A percentile compares a stretch with the other conserved stretches of the same genome.
Evolutionary conservation across 179 eudicot genomes (phyloP).

Genomic region (Camellia oleifera): DNA sequence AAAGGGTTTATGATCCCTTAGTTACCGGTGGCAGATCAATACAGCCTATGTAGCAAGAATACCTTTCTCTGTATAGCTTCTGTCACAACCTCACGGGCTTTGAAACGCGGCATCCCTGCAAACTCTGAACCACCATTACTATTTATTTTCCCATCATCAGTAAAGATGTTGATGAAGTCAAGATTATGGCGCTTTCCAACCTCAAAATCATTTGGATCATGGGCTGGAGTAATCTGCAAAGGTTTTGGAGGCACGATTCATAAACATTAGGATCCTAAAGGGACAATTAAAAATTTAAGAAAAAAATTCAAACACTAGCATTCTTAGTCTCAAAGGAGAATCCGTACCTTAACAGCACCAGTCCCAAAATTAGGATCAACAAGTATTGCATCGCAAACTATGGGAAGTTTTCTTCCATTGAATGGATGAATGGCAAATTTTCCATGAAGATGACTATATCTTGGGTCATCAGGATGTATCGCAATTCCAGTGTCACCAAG

Average conservation of each 20-base stretch:
- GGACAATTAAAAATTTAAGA: neutral
- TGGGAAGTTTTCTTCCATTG: conserved; percentile 81
- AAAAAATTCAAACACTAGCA: conserved; percentile 8
- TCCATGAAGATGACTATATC: conserved; percentile 81
- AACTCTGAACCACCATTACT: too few relatives aligned
- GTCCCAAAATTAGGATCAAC: conserved; percentile 89
- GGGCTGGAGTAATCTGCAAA: conserved; percentile 40
- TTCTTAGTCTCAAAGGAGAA: conserved; percentile 7
- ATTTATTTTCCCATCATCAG: too few relatives aligned
- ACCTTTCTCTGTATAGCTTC: too few relatives aligned
- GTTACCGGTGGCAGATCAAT: too few relatives aligned
- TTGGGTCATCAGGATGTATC: conserved; percentile 80
- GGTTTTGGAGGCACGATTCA: conserved; percentile 7
- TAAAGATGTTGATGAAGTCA: too few relatives aligned
- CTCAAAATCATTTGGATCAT: too few relatives aligned
- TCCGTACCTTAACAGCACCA: conserved; percentile 91
- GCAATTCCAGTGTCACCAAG: conserved; percentile 98
- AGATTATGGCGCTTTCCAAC: too few relatives aligned
- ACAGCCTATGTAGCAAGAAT: too few relatives aligned
- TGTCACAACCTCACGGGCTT: too few relatives aligned
- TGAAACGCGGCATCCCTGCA: too few relatives aligned
- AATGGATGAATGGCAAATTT: conserved; percentile 94
- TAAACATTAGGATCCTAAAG: conserved; percentile 11
- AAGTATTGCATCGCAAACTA: conserved; percentile 73
- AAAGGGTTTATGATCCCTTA: too few relatives aligned